These are phyloP conservation scores for Apophysomyces elegans DNA, from an alignment of 371 early-diverging fungal species.

Conservation along the genomic window DNA sequence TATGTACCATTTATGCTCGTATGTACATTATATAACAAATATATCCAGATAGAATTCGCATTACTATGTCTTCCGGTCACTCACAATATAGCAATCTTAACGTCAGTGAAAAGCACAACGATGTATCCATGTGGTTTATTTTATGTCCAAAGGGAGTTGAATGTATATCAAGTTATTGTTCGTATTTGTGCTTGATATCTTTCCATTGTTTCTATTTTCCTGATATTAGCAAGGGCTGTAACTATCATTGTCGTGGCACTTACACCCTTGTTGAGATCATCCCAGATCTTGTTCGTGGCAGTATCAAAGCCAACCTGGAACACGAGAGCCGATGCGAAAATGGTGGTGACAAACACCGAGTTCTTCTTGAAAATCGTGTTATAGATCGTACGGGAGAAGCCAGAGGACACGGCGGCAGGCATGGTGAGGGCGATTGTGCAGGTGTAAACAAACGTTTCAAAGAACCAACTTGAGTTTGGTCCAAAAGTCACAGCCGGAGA, in stretches of 20 bases:
- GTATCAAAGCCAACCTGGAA: constrained; percentile 81
- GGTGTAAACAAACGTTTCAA: not conserved
- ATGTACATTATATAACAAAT: no score
- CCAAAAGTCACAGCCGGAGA: no score
- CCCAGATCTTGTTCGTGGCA: constrained; percentile 72
- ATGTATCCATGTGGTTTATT: not conserved
- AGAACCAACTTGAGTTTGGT: no score
- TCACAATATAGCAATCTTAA: no score
- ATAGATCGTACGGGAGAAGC: constrained; percentile 61
- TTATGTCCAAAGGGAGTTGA: not conserved
- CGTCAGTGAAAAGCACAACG: no score
- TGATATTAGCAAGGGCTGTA: not conserved
- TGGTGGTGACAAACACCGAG: constrained; percentile 72
- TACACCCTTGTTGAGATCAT: constrained; percentile 85
- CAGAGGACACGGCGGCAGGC: constrained; percentile 48
- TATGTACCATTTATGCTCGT: no score
- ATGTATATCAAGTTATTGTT: constrained; percentile 33
- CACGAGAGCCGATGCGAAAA: constrained; percentile 80
- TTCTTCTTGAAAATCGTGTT: constrained; percentile 75
- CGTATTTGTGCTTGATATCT: constrained; percentile 74
- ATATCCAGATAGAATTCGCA: no score
- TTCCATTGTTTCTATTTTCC: constrained; percentile 68
- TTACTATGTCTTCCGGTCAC: no score
- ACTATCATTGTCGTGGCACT: constrained; percentile 33
- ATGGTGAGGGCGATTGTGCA: constrained; percentile 19